A percentile compares a stretch with the other conserved stretches of the same genome.
Conservation (phyloP, 805 yeast genomes). For the Starmerella vitae region DNA sequence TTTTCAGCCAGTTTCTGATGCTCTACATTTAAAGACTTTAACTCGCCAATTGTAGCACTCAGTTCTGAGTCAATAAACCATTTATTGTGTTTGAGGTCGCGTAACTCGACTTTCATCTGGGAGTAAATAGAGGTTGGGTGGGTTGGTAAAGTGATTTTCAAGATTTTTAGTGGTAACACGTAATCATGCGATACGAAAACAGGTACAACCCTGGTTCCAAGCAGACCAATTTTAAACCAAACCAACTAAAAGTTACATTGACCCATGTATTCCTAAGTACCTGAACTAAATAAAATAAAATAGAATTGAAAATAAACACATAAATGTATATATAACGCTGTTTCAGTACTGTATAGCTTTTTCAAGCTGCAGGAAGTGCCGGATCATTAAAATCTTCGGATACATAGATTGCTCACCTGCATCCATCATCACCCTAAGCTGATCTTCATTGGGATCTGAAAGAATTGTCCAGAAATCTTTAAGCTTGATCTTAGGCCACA, state of each 20-base stretch:
- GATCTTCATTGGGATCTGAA: constrained; percentile 52
- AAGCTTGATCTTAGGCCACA: constrained; percentile 55
- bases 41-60: constrained; percentile 51
- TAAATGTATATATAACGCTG: too few relatives aligned
- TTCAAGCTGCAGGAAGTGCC: constrained; percentile 53
- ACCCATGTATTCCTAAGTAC: too few relatives aligned
- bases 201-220: too few relatives aligned
- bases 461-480: constrained; percentile 50
- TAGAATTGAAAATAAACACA: too few relatives aligned
- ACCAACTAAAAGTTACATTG: too few relatives aligned
- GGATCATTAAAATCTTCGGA: constrained; percentile 53
- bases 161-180: too few relatives aligned
- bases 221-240: too few relatives aligned
- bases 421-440: constrained; percentile 40
- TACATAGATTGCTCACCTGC: constrained; percentile 54
- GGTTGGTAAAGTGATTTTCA: too few relatives aligned
- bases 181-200: too few relatives aligned
- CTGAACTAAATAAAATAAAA: too few relatives aligned
- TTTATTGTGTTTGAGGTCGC: constrained; percentile 86
- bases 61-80: constrained; percentile 66
- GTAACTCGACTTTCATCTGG: constrained; percentile 69
- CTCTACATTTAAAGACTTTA: constrained; percentile 59
- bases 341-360: too few relatives aligned
- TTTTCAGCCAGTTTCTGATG: constrained; percentile 51
- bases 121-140: too few relatives aligned